Conservation (phyloP, 805 yeast genomes). For the Pichia pseudocactophila region DNA sequence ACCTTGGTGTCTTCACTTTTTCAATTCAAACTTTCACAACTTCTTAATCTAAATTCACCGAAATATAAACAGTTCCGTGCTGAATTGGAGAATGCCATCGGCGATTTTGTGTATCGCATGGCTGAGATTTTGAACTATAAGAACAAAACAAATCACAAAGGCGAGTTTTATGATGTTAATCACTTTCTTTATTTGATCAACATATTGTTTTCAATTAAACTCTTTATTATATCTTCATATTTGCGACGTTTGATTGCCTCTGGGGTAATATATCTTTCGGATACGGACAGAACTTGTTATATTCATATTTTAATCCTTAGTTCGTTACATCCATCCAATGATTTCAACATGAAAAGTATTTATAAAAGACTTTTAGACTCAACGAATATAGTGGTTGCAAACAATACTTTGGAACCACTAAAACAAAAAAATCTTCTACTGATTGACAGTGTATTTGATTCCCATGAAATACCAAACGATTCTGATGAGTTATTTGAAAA, state of each 20-base stretch:
- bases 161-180: constrained; percentile 15
- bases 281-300: constrained; percentile 40
- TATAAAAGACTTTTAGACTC: constrained; percentile 22
- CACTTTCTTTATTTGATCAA: constrained; percentile 40
- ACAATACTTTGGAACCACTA: constrained; percentile 6
- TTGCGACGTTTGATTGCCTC: constrained; percentile 76
- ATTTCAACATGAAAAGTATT: constrained; percentile 28
- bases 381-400: constrained; percentile 16
- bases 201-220: constrained; percentile 38
- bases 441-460: neutral
- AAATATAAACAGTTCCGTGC: constrained; percentile 19
- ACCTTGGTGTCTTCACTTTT: constrained; percentile 21
- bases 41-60: constrained; percentile 17
- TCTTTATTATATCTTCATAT: constrained; percentile 56
- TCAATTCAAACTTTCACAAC: constrained; percentile 16
- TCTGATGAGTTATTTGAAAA: no score
- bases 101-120: constrained; percentile 26
- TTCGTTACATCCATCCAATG: constrained; percentile 47
- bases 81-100: constrained; percentile 26
- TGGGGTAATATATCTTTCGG: constrained; percentile 62
- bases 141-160: constrained; percentile 8
- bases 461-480: no score
- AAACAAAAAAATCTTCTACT: constrained; percentile 4
- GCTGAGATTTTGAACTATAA: constrained; percentile 22
- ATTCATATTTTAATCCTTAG: constrained; percentile 49